phyloP scores from a whole-genome alignment of 2,329 filamentous ascomycete species.

The Fusarium sp. region DNA sequence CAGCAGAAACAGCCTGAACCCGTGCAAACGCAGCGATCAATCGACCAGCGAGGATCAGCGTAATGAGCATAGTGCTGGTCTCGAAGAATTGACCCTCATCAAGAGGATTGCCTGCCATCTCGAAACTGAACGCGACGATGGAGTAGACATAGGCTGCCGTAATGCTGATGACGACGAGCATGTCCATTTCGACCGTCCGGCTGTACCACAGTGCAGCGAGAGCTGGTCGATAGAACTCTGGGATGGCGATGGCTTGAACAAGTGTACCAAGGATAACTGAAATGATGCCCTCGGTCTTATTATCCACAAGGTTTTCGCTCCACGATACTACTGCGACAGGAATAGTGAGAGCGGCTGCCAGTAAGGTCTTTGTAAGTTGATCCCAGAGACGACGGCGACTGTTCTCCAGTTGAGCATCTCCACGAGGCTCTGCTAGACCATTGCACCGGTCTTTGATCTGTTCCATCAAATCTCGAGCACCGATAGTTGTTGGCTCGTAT shows the following conservation, averaged over 20 bases:
- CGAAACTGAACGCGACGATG: conserved; percentile 53
- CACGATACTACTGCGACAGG: conserved; percentile 52
- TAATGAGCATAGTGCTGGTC: conserved; percentile 58
- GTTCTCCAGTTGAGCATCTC: conserved; percentile 49
- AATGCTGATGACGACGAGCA: conserved; percentile 66
- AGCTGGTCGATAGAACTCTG: conserved; percentile 63
- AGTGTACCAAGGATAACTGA: conserved; percentile 61
- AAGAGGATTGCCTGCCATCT: conserved; percentile 48
- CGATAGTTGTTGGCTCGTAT: conserved; percentile 52
- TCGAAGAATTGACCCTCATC: conserved; percentile 43
- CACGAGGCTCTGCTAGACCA: conserved; percentile 49
- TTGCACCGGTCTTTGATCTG: conserved; percentile 22
- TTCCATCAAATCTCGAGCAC: conserved; percentile 48
- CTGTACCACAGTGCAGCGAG: conserved; percentile 58
- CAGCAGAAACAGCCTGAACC: conserved; percentile 51
- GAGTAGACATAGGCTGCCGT: conserved; percentile 65
- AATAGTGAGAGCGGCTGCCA: conserved; percentile 49
- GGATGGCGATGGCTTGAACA: conserved; percentile 62
- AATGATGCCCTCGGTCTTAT: conserved; percentile 42
- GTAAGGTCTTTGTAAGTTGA: conserved; percentile 49
- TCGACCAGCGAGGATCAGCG: conserved; percentile 54
- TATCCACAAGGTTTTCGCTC: conserved; percentile 40
- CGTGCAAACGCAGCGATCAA: conserved; percentile 54
- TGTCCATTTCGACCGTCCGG: conserved; percentile 65
- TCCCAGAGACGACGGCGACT: conserved; percentile 49